Base-by-base conservation (phyloP, 345 rosid species). In the Hibiscus mutabilis region DNA sequence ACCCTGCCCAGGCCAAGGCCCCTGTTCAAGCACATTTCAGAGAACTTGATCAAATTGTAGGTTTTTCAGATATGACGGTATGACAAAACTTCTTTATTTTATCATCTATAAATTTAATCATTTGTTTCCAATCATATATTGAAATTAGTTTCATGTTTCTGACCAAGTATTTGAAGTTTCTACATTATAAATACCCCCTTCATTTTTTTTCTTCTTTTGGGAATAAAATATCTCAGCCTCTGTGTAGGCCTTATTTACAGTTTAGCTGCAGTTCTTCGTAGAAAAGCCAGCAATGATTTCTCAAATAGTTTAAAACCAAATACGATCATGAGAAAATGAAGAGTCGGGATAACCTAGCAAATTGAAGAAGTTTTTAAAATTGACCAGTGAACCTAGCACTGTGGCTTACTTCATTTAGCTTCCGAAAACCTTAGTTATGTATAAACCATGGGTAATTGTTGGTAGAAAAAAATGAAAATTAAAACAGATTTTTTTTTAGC, bases 11-110 rank as follows among this genome's bases (percentile, higher is more conserved):
- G 73, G 96, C 96, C 68, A 95, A 90, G 78, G 90, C 96, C 52
- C 97, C 97, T 60, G 70, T 89, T 67, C 96, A 95, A 68, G 92
- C 96, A 63, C 99, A 92, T 80, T 92, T 92, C 56, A 96, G 99
- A 46, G 97, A 95, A 83, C 97, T 87, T 24, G 97, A 95, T 76
- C 88, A 69, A 60, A 80, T 81, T 72, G 91, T 89, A 53, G 97
- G 97, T 60, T 89, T 95, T 76, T 80, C 97, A 66, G 97, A 95
- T 86, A 86, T 90, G 68, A 85, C 84, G 80, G 97, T 95, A 82
- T 29, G 89, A 21, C 13, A 29, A n/a, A 6, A 5, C 19, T 55
- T 47, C 11, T 25, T 66, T 19, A 18, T 0, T 68, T 16, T 37
- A 61, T 67, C 16, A 21, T 5, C 68, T 69, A 35, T 63, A 35